A percentile compares a stretch with the other conserved stretches of the same genome.
phyloP scores from a whole-genome alignment of 306 rosid species.

The Malus orientalis region DNA sequence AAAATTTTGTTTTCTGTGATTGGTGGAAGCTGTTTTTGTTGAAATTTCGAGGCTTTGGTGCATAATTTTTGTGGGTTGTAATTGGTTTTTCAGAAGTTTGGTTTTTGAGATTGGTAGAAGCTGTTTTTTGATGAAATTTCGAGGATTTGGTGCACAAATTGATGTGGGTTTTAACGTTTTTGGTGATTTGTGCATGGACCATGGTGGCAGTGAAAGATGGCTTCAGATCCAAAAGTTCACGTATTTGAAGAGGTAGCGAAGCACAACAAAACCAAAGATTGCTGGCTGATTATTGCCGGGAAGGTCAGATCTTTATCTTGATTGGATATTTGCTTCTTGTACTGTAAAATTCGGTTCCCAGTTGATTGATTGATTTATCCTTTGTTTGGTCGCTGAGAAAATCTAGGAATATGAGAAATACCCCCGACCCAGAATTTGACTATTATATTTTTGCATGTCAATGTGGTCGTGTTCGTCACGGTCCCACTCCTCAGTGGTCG shows the following conservation, averaged over 20 bases:
- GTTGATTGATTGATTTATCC: constrained; percentile 6
- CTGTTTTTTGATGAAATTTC: not conserved
- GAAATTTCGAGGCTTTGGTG: constrained; percentile 7
- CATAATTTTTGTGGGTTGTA: constrained; percentile 15
- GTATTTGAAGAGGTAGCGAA: constrained; percentile 54
- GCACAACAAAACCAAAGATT: constrained; percentile 78
- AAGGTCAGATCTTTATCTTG: constrained; percentile 50
- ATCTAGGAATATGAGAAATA: not conserved
- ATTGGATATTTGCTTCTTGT: not conserved
- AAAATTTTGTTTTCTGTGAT: constrained; percentile 2
- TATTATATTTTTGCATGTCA: not conserved
- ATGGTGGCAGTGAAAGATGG: constrained; percentile 42
- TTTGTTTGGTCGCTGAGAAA: constrained; percentile 2
- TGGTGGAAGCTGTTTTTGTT: not conserved
- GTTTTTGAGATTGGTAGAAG: not conserved
- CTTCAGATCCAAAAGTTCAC: constrained; percentile 64
- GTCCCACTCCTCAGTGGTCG: no score
- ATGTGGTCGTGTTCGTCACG: not conserved
- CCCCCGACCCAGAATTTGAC: not conserved
- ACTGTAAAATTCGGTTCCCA: not conserved
- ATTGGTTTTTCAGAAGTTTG: not conserved
- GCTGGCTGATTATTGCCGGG: constrained; percentile 80
- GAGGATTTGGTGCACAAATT: not conserved
- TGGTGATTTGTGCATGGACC: not conserved
- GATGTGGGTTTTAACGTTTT: not conserved